These are phyloP conservation scores for Clonostachys sp. DNA, from an alignment of 2,329 filamentous ascomycete genomes.

Conservation along the genomic window DNA sequence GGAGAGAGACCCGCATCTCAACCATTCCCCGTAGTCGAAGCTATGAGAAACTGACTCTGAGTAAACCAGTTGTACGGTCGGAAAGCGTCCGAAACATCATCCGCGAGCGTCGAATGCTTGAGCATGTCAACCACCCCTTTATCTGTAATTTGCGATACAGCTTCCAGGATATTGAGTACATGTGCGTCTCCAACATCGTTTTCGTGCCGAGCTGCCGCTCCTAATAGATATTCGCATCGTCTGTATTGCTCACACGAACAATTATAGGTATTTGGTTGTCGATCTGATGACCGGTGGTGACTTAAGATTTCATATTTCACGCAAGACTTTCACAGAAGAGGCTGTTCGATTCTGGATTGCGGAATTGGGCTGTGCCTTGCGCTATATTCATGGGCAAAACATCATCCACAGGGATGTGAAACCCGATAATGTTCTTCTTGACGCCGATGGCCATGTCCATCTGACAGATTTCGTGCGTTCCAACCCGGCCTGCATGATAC, in stretches of 20 bases:
- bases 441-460: constrained; percentile 90
- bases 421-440: constrained; percentile 85
- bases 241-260: background rate
- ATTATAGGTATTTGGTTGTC: constrained; percentile 86
- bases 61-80: constrained; percentile 75
- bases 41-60: background rate
- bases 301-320: constrained; percentile 92
- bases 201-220: constrained; percentile 4
- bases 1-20: background rate
- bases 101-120: constrained; percentile 93
- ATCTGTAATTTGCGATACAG: constrained; percentile 98
- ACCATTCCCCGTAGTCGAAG: background rate
- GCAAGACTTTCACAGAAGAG: constrained; percentile 97
- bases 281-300: constrained; percentile 98
- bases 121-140: constrained; percentile 96
- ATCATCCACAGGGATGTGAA: constrained; percentile 92
- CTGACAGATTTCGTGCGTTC: constrained; percentile 87
- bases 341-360: constrained; percentile 96
- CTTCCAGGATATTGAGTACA: constrained; percentile 98
- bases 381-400: constrained; percentile 79
- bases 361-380: constrained; percentile 84
- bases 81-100: constrained; percentile 99
- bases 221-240: too few species aligned
- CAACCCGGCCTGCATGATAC: background rate
- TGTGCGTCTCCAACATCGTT: constrained; percentile 59